These are phyloP conservation scores for Dictyostelium capitatum DNA, from an alignment of 78 protist species.

Conservation along the genomic window DNA sequence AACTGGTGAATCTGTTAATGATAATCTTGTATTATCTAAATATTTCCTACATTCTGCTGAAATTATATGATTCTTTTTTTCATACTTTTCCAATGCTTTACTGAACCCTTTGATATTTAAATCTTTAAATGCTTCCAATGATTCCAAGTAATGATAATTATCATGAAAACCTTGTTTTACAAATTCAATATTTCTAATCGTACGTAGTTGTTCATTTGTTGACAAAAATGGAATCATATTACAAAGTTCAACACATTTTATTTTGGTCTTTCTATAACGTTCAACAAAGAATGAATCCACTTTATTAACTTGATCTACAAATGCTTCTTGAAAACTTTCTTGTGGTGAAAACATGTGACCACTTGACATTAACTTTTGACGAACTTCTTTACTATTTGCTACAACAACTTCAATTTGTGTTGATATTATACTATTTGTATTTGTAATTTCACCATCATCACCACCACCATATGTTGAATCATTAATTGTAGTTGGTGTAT, in stretches of 20 bases:
- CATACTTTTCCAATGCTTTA: constrained; percentile 34
- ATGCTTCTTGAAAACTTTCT: neutral
- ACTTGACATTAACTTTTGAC: constrained; percentile 1
- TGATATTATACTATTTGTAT: neutral
- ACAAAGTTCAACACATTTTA: constrained; percentile 23
- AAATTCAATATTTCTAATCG: constrained; percentile 13
- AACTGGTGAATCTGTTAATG: neutral
- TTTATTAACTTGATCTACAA: constrained; percentile 40
- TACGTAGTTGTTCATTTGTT: constrained; percentile 4
- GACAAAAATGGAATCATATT: constrained; percentile 42
- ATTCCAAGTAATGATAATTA: constrained; percentile 5
- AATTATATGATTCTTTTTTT: constrained; percentile 1
- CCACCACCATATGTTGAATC: too few relatives aligned
- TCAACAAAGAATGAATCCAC: constrained; percentile 28
- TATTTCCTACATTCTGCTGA: constrained; percentile 18
- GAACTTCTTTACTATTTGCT: neutral
- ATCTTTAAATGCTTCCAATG: constrained; percentile 27
- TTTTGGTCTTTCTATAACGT: constrained; percentile 39
- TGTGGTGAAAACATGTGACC: neutral
- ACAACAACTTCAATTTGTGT: constrained; percentile 1
- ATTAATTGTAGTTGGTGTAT: neutral
- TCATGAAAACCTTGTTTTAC: constrained; percentile 45
- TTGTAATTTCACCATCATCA: too few relatives aligned
- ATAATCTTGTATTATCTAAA: neutral
- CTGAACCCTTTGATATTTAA: constrained; percentile 34